Evolutionary conservation across 1,284 basidiomycete genomes (phyloP), one percentile per base, ranked within the genome.

Genomic region (Schizophyllum amplum): DNA sequence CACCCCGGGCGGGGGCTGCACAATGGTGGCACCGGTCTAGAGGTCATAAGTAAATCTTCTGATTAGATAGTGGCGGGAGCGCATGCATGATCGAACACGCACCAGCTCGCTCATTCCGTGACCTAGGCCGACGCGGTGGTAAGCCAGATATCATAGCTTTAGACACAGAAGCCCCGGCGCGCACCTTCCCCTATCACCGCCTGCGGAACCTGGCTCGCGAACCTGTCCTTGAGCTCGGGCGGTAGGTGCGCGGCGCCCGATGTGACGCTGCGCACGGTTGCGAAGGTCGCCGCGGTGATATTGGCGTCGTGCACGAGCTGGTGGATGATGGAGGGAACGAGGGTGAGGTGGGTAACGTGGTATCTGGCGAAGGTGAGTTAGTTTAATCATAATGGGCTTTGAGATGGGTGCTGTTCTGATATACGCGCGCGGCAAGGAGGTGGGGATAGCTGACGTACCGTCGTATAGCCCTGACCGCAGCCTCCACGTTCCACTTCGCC

Each of bases 101-200:
- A 56, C 72, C 72, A n/a, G n/a, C 79, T 91, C 88, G 0, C 87
- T 87, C 76, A 90, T 81, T 15, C 89, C 88, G 63, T 86, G 91
- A 0, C 87, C 87, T 84, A 60, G 21, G 11, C 1, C 50, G 42
- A 27, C 17, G 26, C 52, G 42, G n/a, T 46, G n/a, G n/a, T n/a
- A n/a, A n/a, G n/a, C n/a, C n/a, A n/a, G n/a, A n/a, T n/a, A n/a
- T n/a, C n/a, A n/a, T n/a, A n/a, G n/a, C n/a, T n/a, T n/a, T n/a
- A n/a, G n/a, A n/a, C n/a, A n/a, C n/a, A n/a, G n/a, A n/a, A n/a
- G n/a, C n/a, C n/a, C n/a, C n/a, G n/a, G n/a, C n/a, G n/a, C n/a
- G n/a, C n/a, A n/a, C n/a, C n/a, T n/a, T n/a, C n/a, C n/a, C n/a
- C n/a, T n/a, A n/a, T n/a, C n/a, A n/a, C n/a, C n/a, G n/a, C n/a